Evolutionary conservation across 768 basidiomycete species (phyloP).

Genomic region (Hydnum rufescens): DNA sequence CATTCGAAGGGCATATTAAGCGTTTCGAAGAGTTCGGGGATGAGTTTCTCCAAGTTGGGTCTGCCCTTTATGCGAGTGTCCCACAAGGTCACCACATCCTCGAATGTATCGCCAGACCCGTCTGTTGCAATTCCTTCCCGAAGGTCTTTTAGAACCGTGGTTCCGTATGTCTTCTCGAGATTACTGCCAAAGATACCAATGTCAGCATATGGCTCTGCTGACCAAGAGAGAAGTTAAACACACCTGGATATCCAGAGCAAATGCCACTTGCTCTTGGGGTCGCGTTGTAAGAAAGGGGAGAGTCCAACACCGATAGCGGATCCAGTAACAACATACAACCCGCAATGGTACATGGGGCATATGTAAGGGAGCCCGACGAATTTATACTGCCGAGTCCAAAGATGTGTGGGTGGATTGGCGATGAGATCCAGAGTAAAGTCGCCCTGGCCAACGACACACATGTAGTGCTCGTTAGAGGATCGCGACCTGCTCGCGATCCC

Average conservation of each 20-base stretch:
- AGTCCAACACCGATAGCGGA: background rate
- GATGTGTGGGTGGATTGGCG: constrained; percentile 28
- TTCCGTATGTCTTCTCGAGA: background rate
- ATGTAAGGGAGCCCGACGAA: background rate
- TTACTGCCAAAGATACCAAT: background rate
- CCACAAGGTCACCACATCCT: background rate
- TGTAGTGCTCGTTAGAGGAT: background rate
- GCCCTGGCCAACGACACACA: constrained; percentile 15
- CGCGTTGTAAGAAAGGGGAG: background rate
- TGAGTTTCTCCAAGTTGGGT: background rate
- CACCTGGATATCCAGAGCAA: background rate
- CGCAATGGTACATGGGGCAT: background rate
- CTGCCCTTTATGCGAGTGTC: background rate
- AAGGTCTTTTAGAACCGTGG: background rate
- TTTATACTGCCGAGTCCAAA: constrained; percentile 21
- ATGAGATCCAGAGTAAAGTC: constrained; percentile 41
- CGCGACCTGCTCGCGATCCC: background rate
- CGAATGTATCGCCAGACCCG: background rate
- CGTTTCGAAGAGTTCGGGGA: no score
- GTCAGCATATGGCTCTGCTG: no score
- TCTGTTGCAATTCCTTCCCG: background rate
- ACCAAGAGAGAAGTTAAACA: no score
- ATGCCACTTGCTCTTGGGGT: background rate
- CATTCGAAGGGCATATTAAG: background rate
- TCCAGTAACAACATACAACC: background rate